phyloP scores from a whole-genome alignment of 2,329 filamentous ascomycete genomes.

The Blastomyces gilchristii region DNA sequence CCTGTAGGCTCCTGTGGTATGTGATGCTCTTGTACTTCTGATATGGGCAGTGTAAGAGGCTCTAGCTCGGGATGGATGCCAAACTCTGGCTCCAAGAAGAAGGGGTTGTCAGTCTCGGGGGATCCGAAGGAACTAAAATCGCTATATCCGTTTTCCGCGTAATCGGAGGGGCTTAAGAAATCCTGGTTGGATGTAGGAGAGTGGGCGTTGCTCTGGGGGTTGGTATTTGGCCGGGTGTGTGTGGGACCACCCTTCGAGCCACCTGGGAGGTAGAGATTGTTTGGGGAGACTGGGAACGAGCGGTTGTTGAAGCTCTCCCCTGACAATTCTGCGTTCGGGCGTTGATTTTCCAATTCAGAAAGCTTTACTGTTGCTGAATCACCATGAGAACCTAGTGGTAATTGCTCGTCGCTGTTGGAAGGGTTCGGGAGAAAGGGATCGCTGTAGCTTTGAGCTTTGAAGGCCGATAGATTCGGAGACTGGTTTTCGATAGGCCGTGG shows the following conservation, averaged over 20 bases:
- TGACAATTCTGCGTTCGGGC: neutral
- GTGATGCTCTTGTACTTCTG: neutral
- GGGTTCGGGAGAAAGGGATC: constrained; percentile 33
- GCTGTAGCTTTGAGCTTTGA: constrained; percentile 25
- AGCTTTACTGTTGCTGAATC: constrained; percentile 14
- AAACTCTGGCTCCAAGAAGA: constrained; percentile 17
- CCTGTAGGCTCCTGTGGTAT: neutral
- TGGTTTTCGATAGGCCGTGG: constrained; percentile 12
- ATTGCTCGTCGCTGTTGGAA: constrained; percentile 30
- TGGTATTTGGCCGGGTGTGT: constrained; percentile 13
- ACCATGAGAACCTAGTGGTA: constrained; percentile 28
- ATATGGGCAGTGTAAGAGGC: neutral
- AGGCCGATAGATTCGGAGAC: constrained; percentile 21
- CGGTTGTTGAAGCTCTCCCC: constrained; percentile 2
- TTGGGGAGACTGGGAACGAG: constrained; percentile 6
- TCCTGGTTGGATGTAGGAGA: constrained; percentile 19
- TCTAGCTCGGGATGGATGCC: constrained; percentile 14
- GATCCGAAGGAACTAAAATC: constrained; percentile 21
- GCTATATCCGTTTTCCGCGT: constrained; percentile 23
- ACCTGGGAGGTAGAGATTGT: constrained; percentile 2
- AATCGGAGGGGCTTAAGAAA: constrained; percentile 25
- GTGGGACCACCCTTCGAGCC: neutral
- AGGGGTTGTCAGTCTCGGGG: constrained; percentile 14
- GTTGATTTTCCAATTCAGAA: neutral
- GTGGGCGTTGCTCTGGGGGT: constrained; percentile 12